phyloP scores from a whole-genome alignment of 805 yeast genomes.

The Nakazawaea pomicola region DNA sequence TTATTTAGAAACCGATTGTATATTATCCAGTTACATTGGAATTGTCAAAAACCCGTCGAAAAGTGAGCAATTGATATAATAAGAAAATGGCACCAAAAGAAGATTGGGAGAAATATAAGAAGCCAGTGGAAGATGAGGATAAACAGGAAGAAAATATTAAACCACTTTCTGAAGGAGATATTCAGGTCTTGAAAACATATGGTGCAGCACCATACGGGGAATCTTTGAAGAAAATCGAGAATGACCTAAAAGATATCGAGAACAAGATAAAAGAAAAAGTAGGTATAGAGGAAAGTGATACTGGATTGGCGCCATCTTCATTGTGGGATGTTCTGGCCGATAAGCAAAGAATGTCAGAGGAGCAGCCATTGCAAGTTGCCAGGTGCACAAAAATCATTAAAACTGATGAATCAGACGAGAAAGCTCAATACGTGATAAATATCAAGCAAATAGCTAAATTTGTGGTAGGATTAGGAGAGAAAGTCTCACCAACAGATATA shows the following conservation, averaged over 20 bases:
- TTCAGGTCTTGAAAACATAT: conserved; percentile 93
- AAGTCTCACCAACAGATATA: conserved; percentile 96
- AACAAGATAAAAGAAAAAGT: conserved; percentile 88
- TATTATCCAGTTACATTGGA: no score
- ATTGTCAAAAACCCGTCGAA: no score
- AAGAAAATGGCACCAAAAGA: conserved; percentile 92
- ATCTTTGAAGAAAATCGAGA: conserved; percentile 74
- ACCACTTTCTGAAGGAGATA: conserved; percentile 94
- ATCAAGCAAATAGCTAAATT: conserved; percentile 97
- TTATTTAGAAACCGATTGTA: no score
- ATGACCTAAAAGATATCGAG: conserved; percentile 82
- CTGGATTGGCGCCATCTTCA: conserved; percentile 96
- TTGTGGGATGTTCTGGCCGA: conserved; percentile 98
- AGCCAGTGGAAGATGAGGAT: conserved; percentile 69
- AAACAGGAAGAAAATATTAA: conserved; percentile 65
- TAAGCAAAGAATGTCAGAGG: conserved; percentile 86
- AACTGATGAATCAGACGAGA: conserved; percentile 54
- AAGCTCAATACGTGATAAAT: conserved; percentile 90
- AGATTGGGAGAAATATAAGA: conserved; percentile 96
- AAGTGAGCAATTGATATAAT: neutral
- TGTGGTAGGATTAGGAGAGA: conserved; percentile 93
- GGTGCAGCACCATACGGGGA: conserved; percentile 96
- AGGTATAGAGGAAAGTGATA: conserved; percentile 92
- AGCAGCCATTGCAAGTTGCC: conserved; percentile 96
- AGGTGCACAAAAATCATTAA: conserved; percentile 96